Conservation (phyloP, 345 rosid genomes). For the Bretschneidera sinensis region DNA sequence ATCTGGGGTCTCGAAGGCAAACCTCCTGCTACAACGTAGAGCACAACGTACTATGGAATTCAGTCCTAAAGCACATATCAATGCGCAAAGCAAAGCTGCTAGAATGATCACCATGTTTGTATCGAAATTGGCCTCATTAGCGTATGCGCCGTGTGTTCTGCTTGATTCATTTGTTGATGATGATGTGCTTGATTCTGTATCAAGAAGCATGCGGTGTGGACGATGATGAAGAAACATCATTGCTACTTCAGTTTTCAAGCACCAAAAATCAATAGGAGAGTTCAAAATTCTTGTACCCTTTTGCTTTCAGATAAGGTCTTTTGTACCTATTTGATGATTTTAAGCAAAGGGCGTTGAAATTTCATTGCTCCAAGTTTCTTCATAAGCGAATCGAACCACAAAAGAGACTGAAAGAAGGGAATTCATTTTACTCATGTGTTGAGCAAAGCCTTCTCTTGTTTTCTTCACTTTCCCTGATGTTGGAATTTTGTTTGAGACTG, state of each 20-base stretch:
- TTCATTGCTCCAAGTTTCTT: conserved; percentile 12
- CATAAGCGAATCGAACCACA: conserved; percentile 36
- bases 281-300: background rate
- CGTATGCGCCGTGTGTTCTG: background rate
- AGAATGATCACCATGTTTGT: conserved; percentile 80
- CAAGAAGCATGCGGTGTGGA: conserved; percentile 42
- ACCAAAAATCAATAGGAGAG: background rate
- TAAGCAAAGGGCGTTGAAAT: conserved; percentile 13
- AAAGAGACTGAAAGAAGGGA: conserved; percentile 35
- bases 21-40: conserved; percentile 47
- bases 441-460: conserved; percentile 6
- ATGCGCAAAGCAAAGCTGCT: conserved; percentile 59
- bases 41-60: conserved; percentile 64
- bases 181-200: conserved; percentile 12
- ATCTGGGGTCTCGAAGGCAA: conserved; percentile 29
- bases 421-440: conserved; percentile 25
- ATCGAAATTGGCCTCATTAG: conserved; percentile 51
- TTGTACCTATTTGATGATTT: conserved; percentile 3
- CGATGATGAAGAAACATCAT: conserved; percentile 26
- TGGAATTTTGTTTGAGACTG: no score
- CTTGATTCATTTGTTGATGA: background rate
- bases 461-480: conserved; percentile 16
- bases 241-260: no score
- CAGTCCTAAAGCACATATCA: conserved; percentile 57
- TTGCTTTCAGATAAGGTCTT: background rate